Evolutionary conservation across 495 filamentous ascomycete species (phyloP).

Genomic region (Talaromyces liani): DNA sequence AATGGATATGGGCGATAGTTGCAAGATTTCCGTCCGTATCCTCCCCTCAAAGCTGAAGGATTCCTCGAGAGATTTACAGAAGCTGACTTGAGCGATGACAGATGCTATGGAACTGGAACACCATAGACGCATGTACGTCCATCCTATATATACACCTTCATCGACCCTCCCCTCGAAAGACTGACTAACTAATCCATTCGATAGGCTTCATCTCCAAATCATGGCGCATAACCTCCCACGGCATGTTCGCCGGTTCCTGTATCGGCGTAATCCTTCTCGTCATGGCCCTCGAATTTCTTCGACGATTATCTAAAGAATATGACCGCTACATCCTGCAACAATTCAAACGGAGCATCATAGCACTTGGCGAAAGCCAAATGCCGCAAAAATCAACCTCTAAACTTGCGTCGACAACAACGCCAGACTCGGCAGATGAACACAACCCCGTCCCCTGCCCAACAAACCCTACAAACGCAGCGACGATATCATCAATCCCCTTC

Average conservation of each 20-base stretch:
- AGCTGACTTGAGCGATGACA: slow-evolving; percentile 14
- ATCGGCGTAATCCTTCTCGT: slow-evolving; percentile 61
- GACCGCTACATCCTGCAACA: slow-evolving; percentile 49
- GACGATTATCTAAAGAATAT: slow-evolving; percentile 51
- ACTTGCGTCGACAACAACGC: neutral
- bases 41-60: neutral
- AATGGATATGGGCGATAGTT: slow-evolving; percentile 7
- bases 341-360: slow-evolving; percentile 22
- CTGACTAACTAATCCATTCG: too few species aligned
- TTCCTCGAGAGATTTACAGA: neutral
- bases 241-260: slow-evolving; percentile 62
- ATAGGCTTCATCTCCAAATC: slow-evolving; percentile 53
- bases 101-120: slow-evolving; percentile 80
- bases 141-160: neutral
- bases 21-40: slow-evolving; percentile 6
- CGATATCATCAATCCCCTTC: slow-evolving; percentile 14
- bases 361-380: too few species aligned
- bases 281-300: slow-evolving; percentile 54
- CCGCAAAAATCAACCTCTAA: slow-evolving; percentile 5
- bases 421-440: neutral
- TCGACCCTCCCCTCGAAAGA: too few species aligned
- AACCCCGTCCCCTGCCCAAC: neutral
- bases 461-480: neutral
- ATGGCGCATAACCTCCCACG: slow-evolving; percentile 56
- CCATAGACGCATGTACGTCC: slow-evolving; percentile 52